These are phyloP conservation scores for Selenicereus undatus DNA, from an alignment of 148 eudicot genomes.

Conservation along the genomic window DNA sequence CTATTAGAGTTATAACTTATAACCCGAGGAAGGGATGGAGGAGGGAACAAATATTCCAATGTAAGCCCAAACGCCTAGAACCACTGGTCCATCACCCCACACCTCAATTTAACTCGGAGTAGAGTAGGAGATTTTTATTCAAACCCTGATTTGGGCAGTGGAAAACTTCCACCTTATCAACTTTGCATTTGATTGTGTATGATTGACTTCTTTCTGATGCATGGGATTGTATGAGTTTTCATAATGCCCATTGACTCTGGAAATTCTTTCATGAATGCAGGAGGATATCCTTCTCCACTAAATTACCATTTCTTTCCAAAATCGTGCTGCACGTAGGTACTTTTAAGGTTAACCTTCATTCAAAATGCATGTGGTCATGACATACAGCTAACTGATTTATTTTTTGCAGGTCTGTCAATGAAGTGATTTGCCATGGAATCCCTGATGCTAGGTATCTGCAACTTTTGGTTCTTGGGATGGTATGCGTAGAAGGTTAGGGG, in stretches of 20 bases:
- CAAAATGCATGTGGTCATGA: background rate
- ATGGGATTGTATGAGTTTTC: background rate
- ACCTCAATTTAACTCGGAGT: background rate
- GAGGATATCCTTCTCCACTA: slow-evolving; percentile 95
- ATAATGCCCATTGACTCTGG: slow-evolving; percentile 3
- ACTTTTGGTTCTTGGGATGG: background rate
- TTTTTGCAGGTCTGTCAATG: slow-evolving; percentile 81
- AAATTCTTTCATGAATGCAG: slow-evolving; percentile 39
- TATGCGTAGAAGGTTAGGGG: background rate
- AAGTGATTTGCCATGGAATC: slow-evolving; percentile 99
- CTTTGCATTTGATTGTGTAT: background rate
- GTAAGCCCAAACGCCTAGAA: background rate
- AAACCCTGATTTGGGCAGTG: background rate
- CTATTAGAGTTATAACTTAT: background rate
- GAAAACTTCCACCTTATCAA: background rate
- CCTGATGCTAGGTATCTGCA: slow-evolving; percentile 88
- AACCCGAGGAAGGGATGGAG: background rate
- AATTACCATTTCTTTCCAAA: slow-evolving; percentile 97
- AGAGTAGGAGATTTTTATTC: background rate
- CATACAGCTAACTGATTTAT: slow-evolving; percentile 14
- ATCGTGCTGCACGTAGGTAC: slow-evolving; percentile 99
- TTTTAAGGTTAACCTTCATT: slow-evolving; percentile 26
- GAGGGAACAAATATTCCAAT: background rate
- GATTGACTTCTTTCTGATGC: background rate
- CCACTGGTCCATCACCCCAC: background rate